Evolutionary conservation across 257 asterid species (phyloP).

Genomic region (Nicotiana noctiflora): DNA sequence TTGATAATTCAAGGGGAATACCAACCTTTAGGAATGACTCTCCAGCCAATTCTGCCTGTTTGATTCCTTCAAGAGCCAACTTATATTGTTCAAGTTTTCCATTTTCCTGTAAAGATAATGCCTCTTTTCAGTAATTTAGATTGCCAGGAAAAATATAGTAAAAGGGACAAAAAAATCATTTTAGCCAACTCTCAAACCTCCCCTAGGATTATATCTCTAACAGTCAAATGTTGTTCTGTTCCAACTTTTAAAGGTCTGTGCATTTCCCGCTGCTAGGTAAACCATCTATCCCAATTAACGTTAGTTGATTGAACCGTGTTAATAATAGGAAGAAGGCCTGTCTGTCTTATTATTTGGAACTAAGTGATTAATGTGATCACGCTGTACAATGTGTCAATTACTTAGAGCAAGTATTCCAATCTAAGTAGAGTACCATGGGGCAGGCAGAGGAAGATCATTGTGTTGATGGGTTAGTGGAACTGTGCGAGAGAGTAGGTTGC

Average conservation of each 20-base stretch:
- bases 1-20: background rate
- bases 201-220: too few relatives aligned
- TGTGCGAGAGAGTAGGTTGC: background rate
- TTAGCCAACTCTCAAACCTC: background rate
- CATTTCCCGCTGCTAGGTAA: background rate
- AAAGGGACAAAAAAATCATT: background rate
- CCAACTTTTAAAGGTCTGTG: background rate
- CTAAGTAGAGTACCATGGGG: background rate
- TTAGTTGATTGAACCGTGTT: background rate
- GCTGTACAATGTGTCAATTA: background rate
- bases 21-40: slow-evolving; percentile 60
- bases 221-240: background rate
- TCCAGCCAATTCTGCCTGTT: slow-evolving; percentile 79
- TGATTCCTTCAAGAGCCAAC: slow-evolving; percentile 74
- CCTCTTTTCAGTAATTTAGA: background rate
- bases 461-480: background rate
- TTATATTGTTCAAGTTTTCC: slow-evolving; percentile 71
- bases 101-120: slow-evolving; percentile 46
- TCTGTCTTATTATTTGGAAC: background rate
- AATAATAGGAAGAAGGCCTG: background rate
- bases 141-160: background rate
- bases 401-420: background rate
- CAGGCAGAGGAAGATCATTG: too few relatives aligned
- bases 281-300: background rate
- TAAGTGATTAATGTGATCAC: background rate